Percentiles rank a stretch among this genome's conserved stretches.
phyloP scores from a whole-genome alignment of 2,329 filamentous ascomycete species.

The Phialemoniopsis sp. region DNA sequence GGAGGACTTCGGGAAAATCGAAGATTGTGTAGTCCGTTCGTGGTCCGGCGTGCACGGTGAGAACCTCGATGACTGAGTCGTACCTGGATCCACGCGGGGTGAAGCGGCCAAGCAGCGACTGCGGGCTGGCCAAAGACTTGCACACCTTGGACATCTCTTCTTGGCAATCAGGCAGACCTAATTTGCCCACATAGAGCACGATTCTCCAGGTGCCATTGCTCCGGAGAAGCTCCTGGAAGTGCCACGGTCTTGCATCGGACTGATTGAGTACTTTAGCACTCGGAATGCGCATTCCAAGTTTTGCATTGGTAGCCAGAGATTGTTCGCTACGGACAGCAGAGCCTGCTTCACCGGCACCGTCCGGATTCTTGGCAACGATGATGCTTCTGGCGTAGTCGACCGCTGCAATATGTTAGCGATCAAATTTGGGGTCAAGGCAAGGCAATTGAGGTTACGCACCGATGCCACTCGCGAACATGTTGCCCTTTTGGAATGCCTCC shows the following conservation, averaged over 20 bases:
- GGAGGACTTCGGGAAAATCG: conserved; percentile 42
- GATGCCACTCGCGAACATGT: conserved; percentile 54
- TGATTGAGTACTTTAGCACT: conserved; percentile 58
- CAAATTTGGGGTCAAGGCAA: too few species aligned
- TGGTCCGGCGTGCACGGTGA: conserved; percentile 52
- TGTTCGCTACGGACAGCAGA: conserved; percentile 18
- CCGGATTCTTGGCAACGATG: conserved; percentile 47
- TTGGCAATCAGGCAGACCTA: conserved; percentile 14
- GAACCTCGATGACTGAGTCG: conserved; percentile 44
- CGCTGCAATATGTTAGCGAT: conserved; percentile 16
- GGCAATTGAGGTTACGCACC: conserved; percentile 20
- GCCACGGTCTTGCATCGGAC: conserved; percentile 47
- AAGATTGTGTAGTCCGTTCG: conserved; percentile 41
- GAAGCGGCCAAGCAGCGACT: conserved; percentile 4
- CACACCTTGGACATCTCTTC: conserved; percentile 24
- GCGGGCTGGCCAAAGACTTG: neutral
- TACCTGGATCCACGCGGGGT: conserved; percentile 3
- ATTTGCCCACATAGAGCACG: conserved; percentile 58
- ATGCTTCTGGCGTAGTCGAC: conserved; percentile 55
- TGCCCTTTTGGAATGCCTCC: conserved; percentile 53
- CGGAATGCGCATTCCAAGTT: conserved; percentile 53
- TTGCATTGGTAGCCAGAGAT: conserved; percentile 37
- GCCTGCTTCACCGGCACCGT: neutral
- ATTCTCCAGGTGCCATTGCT: conserved; percentile 54
- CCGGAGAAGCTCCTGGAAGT: conserved; percentile 50